phyloP scores from a whole-genome alignment of 495 filamentous ascomycete genomes.

The Filosporella fistucella region DNA sequence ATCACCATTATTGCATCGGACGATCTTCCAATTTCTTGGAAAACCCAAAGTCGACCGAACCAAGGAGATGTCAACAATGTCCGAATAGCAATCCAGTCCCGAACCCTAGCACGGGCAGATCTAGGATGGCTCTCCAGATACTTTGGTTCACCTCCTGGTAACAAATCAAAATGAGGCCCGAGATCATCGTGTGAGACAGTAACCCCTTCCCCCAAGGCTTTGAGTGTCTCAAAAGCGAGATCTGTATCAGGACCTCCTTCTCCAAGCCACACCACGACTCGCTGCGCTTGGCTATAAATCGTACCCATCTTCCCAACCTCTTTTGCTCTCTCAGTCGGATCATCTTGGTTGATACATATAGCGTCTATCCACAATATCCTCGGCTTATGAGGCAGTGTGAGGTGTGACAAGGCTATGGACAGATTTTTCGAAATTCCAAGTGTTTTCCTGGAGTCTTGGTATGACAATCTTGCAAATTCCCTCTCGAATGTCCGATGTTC shows the following conservation, averaged over 20 bases:
- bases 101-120: not conserved
- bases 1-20: not conserved
- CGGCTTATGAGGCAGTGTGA: not conserved
- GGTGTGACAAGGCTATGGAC: not conserved
- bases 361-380: no score
- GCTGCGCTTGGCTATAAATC: not conserved
- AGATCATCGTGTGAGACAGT: not conserved
- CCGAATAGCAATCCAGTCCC: not conserved
- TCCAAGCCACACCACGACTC: slow-evolving; percentile 5
- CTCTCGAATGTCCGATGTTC: not conserved
- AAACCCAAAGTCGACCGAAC: slow-evolving; percentile 8
- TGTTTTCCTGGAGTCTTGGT: not conserved
- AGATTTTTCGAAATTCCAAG: not conserved
- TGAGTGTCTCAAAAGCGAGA: not conserved
- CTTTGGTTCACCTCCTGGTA: not conserved
- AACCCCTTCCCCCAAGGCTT: not conserved
- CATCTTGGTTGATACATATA: not conserved
- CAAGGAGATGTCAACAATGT: not conserved
- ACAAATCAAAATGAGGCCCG: not conserved
- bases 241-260: not conserved
- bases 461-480: no score
- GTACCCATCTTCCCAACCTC: slow-evolving; percentile 1
- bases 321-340: not conserved
- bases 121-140: not conserved
- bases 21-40: not conserved